Conservation (phyloP, 2,329 filamentous ascomycete genomes). For the Fusarium algeriense region DNA sequence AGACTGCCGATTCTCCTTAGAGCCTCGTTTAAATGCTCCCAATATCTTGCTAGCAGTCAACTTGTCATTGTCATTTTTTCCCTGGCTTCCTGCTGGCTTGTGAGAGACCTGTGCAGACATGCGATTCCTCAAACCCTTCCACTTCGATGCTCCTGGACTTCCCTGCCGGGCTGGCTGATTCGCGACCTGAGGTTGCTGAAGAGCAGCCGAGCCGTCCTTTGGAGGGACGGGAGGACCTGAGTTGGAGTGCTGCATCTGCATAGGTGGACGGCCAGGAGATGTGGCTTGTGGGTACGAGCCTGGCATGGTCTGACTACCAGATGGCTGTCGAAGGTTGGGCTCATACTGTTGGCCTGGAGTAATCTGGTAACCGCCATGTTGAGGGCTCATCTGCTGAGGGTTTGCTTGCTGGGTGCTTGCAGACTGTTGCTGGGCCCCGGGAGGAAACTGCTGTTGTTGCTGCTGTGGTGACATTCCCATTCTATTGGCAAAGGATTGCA, state of each 20-base stretch:
- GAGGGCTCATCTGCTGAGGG: background rate
- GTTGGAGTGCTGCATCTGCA: constrained; percentile 33
- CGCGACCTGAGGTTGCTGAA: constrained; percentile 16
- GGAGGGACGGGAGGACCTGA: constrained; percentile 25
- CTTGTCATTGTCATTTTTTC: constrained; percentile 41
- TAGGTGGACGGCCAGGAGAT: constrained; percentile 21
- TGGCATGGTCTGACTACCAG: constrained; percentile 21
- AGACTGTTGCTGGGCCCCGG: constrained; percentile 27
- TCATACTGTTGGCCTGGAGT: constrained; percentile 30
- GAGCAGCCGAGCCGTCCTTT: constrained; percentile 18
- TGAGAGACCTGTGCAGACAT: constrained; percentile 49
- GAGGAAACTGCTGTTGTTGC: constrained; percentile 28
- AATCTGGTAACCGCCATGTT: constrained; percentile 26
- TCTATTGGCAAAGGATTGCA: constrained; percentile 28
- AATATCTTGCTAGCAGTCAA: constrained; percentile 48
- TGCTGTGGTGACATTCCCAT: constrained; percentile 28
- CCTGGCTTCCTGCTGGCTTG: constrained; percentile 32
- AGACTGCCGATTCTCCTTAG: constrained; percentile 46
- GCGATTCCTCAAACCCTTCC: constrained; percentile 52
- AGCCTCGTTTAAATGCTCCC: constrained; percentile 50
- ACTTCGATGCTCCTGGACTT: constrained; percentile 46
- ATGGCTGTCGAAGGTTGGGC: constrained; percentile 9
- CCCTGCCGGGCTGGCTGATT: constrained; percentile 33
- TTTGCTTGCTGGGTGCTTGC: background rate
- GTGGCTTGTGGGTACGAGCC: constrained; percentile 27